These are phyloP conservation scores for Curvularia sp. DNA, from an alignment of 2,329 filamentous ascomycete species.

Conservation along the genomic window DNA sequence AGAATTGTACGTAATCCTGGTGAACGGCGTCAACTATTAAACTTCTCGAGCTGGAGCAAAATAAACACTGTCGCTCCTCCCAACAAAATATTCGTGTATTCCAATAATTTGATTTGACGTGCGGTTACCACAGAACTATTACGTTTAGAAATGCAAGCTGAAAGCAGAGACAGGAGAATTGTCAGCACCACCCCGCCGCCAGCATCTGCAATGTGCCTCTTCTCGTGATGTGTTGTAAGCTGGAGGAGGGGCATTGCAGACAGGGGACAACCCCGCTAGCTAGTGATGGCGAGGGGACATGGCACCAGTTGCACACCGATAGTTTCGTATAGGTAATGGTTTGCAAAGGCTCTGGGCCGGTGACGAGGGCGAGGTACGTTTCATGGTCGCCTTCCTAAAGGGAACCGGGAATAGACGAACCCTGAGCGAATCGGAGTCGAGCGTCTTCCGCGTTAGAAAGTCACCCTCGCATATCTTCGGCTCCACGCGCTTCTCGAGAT, in stretches of 20 bases:
- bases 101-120: neutral
- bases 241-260: neutral
- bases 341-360: slow-evolving; percentile 1
- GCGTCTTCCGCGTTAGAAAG: neutral
- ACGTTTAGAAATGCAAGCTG: neutral
- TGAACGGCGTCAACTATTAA: neutral
- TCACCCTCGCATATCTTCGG: slow-evolving; percentile 4
- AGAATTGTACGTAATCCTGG: neutral
- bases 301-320: neutral
- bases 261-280: neutral
- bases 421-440: slow-evolving; percentile 3
- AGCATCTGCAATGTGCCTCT: neutral
- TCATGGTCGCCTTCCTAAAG: slow-evolving; percentile 3
- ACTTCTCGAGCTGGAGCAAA: neutral
- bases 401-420: slow-evolving; percentile 2
- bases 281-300: neutral
- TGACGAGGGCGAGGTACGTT: neutral
- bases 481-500: slow-evolving; percentile 21
- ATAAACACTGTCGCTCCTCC: neutral
- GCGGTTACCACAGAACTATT: neutral
- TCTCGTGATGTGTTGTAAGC: neutral
- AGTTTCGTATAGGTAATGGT: slow-evolving; percentile 4
- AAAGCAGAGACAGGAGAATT: neutral
- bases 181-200: neutral
- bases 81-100: neutral